Evolutionary conservation across 2,329 filamentous ascomycete genomes (phyloP), one percentile per base, ranked within the genome.

Genomic region (Ophiostoma sp.): DNA sequence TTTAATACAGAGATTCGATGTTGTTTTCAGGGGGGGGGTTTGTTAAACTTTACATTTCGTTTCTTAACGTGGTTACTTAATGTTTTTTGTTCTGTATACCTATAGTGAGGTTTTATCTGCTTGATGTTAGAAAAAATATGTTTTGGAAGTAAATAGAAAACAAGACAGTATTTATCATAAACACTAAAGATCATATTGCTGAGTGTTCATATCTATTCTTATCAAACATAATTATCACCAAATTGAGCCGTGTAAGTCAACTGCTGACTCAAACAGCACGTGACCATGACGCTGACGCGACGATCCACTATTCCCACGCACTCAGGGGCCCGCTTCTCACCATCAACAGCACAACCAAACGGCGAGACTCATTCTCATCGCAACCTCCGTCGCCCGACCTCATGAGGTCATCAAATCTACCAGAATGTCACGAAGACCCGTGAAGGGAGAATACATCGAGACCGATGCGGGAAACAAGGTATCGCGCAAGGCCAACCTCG

Each of bases 401-500:
- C 66, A 57, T 71, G 70, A 62, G 70, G 67, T 48, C 67, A 20
- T 3, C 52, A 57, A 35, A 41, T 39, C 20, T 31, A 33, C 31
- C 54, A 70, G 39, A 10, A 93, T 93, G 91, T 91, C 91, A 73
- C 87, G 90, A 76, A 91, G 94, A 78, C 84, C 89, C 68, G 85
- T 87, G 11, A 96, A 93, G 81, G 92, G 92, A 80, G 94, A 97
- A 80, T 98, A 97, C 79, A 97, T 99, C 73, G 94, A 97, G 81
- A 99, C 95, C 69, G 94, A 98, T 81, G 97, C 94, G 2, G 95
- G 95, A 75, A 99, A 99, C 86, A 98, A 98, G 83, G 95, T 99
- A 76, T 94, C 94, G 54, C 92, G 95, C 74, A 93, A 93, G 75
- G 92, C 93, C 73, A 89, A 90, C 78, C 92, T 99, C 75, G 91